These are phyloP conservation scores for Chalciporus piperatus DNA, from an alignment of 768 basidiomycete genomes.

Conservation along the genomic window DNA sequence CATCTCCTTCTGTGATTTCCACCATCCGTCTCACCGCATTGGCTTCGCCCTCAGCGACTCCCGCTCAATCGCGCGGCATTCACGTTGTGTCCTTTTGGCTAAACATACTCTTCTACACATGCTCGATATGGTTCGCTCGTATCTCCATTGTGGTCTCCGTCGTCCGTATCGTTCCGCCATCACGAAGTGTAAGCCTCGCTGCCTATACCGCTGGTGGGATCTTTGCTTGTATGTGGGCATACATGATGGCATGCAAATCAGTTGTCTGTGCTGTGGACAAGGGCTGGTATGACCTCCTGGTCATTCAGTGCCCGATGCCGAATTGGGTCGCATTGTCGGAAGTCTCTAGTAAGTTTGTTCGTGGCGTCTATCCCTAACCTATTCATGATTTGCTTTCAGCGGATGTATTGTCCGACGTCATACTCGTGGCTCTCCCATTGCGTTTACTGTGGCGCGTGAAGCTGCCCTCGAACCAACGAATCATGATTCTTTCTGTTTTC, in stretches of 20 bases:
- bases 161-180: conserved; percentile 22
- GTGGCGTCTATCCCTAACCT: too few species aligned
- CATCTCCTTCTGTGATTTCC: too few species aligned
- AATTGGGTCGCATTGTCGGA: conserved; percentile 51
- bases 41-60: neutral
- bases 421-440: conserved; percentile 46
- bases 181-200: neutral
- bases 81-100: conserved; percentile 23
- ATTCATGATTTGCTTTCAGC: conserved; percentile 8
- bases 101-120: conserved; percentile 19
- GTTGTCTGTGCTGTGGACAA: conserved; percentile 40
- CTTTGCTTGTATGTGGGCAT: conserved; percentile 20
- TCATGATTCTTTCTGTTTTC: conserved; percentile 44
- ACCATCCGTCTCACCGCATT: too few species aligned
- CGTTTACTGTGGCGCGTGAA: conserved; percentile 43
- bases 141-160: conserved; percentile 26
- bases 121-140: conserved; percentile 26
- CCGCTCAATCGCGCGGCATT: conserved; percentile 11
- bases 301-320: conserved; percentile 43
- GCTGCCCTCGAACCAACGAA: conserved; percentile 39
- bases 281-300: conserved; percentile 36
- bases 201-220: conserved; percentile 1
- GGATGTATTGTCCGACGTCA: conserved; percentile 43
- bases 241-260: conserved; percentile 19
- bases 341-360: conserved; percentile 30